Conservation (phyloP, 257 asterid genomes). For the Fraxinus cuspidata region DNA sequence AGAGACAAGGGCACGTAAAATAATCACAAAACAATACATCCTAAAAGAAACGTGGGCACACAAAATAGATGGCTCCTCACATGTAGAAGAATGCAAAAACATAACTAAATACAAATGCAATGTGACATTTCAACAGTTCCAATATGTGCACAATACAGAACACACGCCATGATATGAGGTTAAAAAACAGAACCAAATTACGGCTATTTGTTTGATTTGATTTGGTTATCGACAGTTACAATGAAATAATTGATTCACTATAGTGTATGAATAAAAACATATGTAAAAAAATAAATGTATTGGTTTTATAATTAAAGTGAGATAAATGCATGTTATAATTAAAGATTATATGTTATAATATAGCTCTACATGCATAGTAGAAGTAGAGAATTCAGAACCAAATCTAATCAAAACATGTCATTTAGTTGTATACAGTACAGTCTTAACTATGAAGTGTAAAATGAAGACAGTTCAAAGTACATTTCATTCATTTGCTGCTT, state of each 20-base stretch:
- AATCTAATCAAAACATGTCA: not conserved
- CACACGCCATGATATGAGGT: not conserved
- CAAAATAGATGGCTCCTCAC: constrained; percentile 16
- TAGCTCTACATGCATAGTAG: not conserved
- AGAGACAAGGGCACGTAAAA: constrained; percentile 4
- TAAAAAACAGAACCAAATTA: not conserved
- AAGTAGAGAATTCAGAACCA: not conserved
- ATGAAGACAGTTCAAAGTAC: not conserved
- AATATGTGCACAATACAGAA: not conserved
- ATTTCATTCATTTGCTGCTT: constrained; percentile 2
- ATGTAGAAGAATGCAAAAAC: constrained; percentile 4
- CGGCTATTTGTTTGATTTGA: not conserved
- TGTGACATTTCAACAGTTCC: not conserved
- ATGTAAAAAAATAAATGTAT: not conserved
- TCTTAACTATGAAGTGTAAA: not conserved
- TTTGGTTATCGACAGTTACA: not conserved
- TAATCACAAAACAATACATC: not conserved
- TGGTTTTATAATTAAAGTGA: not conserved
- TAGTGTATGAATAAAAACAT: not conserved
- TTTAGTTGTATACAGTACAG: not conserved
- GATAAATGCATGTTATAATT: not conserved
- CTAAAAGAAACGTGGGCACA: constrained; percentile 5
- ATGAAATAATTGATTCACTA: not conserved
- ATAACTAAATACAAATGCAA: not conserved
- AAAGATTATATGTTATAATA: not conserved